Percentiles rank a stretch among this genome's conserved stretches.
phyloP scores from a whole-genome alignment of 1,284 basidiomycete genomes.

The Apiotrichum siamense region DNA sequence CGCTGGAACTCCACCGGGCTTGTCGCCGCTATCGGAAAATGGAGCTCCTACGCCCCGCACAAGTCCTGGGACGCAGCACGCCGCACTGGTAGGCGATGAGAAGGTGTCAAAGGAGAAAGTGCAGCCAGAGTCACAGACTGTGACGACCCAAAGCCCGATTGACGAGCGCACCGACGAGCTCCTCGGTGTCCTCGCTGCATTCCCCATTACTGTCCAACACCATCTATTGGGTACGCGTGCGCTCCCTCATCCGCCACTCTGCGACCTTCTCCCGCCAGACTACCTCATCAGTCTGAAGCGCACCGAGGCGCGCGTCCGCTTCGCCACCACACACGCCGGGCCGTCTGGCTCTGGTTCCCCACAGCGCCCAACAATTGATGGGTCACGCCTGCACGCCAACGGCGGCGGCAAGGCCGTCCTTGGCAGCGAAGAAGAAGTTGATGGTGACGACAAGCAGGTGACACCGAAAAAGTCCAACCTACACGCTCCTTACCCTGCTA shows the following conservation, averaged over 20 bases:
- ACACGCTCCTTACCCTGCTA: constrained; percentile 36
- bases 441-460: neutral
- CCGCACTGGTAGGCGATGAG: too few species aligned
- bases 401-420: neutral
- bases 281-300: constrained; percentile 42
- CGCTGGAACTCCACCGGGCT: neutral
- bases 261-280: constrained; percentile 37
- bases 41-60: neutral
- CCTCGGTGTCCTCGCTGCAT: constrained; percentile 37
- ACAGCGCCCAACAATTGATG: neutral
- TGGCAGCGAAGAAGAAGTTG: constrained; percentile 1
- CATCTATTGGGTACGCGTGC: constrained; percentile 41
- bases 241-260: constrained; percentile 40
- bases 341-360: constrained; percentile 22
- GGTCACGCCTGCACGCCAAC: neutral
- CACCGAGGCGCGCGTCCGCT: constrained; percentile 43
- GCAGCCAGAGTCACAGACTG: constrained; percentile 9
- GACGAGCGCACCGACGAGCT: constrained; percentile 32
- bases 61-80: too few species aligned
- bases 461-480: constrained; percentile 34
- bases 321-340: constrained; percentile 36
- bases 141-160: neutral
- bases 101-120: too few species aligned
- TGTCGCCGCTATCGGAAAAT: neutral
- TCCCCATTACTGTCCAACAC: constrained; percentile 45